Evolutionary conservation across 345 rosid genomes (phyloP).

Genomic region (Triadica sebifera): DNA sequence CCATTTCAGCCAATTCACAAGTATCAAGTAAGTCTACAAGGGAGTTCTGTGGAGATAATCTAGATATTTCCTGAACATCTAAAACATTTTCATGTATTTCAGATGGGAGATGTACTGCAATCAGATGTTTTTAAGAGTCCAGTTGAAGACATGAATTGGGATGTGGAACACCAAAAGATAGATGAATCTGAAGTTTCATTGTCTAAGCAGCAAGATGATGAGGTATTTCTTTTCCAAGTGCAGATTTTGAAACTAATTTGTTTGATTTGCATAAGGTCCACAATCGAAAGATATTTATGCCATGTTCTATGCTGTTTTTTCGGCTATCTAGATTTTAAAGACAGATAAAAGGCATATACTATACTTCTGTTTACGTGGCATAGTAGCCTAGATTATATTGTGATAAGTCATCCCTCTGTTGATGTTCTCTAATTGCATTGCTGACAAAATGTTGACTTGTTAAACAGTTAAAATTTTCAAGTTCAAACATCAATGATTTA

Average conservation of each 20-base stretch:
- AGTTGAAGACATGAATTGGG: constrained; percentile 23
- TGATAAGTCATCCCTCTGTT: neutral
- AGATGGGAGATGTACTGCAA: constrained; percentile 31
- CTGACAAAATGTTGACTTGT: neutral
- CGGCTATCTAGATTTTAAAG: neutral
- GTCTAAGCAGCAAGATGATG: constrained; percentile 39
- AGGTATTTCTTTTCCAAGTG: constrained; percentile 39
- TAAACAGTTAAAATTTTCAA: neutral
- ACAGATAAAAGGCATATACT: neutral
- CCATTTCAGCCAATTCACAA: constrained; percentile 21
- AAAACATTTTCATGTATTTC: constrained; percentile 21
- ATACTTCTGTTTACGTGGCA: neutral
- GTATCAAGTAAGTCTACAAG: constrained; percentile 18
- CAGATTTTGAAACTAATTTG: neutral
- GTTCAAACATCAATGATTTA: neutral
- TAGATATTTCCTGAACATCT: constrained; percentile 22
- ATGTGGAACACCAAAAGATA: constrained; percentile 29
- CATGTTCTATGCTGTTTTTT: neutral
- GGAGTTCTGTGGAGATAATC: constrained; percentile 8
- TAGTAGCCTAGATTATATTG: neutral
- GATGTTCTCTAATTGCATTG: neutral
- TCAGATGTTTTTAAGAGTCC: constrained; percentile 28
- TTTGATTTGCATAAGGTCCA: neutral
- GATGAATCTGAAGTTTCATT: constrained; percentile 36
- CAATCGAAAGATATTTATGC: neutral